Conservation (phyloP, 345 rosid species). For the Aquilaria yunnanensis region DNA sequence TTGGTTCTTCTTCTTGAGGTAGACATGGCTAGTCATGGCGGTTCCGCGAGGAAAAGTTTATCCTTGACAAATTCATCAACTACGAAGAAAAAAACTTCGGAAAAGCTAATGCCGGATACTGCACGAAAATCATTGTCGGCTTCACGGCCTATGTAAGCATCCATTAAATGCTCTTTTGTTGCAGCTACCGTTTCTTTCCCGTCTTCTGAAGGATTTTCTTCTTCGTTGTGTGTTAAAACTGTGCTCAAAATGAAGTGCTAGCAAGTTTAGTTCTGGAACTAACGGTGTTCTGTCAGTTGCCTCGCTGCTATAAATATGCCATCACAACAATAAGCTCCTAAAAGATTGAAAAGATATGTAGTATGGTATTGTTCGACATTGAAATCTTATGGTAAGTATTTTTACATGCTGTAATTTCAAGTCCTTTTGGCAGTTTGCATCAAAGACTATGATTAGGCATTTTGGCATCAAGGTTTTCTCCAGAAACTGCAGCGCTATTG, state of each 20-base stretch:
- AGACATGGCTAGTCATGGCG: constrained; percentile 73
- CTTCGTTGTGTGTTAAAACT: background rate
- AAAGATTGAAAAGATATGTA: too few species aligned
- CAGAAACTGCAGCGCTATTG: too few species aligned
- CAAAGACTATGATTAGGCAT: too few species aligned
- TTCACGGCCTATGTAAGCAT: constrained; percentile 57
- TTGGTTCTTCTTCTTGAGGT: background rate
- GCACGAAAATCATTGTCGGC: constrained; percentile 53
- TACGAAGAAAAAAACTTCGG: constrained; percentile 51
- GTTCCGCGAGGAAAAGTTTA: constrained; percentile 62
- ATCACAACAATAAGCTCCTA: background rate
- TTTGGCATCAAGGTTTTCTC: too few species aligned
- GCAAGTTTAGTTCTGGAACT: too few species aligned
- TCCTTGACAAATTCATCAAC: constrained; percentile 37
- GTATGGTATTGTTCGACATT: too few species aligned
- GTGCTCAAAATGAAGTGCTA: too few species aligned
- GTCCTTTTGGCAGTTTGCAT: too few species aligned
- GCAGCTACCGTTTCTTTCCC: background rate
- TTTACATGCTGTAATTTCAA: too few species aligned
- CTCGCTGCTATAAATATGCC: too few species aligned
- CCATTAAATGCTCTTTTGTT: background rate
- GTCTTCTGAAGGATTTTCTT: background rate
- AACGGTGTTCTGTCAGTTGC: too few species aligned
- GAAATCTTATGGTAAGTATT: too few species aligned
- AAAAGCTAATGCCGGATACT: constrained; percentile 45